Conservation (phyloP, 345 rosid genomes). For the Salix suchowensis region DNA sequence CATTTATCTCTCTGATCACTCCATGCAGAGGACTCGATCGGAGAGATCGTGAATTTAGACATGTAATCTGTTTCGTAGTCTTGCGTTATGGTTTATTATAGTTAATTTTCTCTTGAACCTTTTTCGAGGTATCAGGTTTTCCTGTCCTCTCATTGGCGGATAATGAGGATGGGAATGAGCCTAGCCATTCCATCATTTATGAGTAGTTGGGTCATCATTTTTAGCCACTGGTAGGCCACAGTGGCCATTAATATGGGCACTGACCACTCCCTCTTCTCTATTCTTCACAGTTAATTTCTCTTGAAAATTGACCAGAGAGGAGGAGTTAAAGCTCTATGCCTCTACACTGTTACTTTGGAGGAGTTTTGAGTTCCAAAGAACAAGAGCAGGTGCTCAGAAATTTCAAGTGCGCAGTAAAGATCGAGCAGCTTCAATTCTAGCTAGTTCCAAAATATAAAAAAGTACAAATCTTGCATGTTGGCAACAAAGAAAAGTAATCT, state of each 20-base stretch:
- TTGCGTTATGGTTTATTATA: not conserved
- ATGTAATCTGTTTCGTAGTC: not conserved
- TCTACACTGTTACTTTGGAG: not conserved
- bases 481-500: slow-evolving; percentile 17
- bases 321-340: not conserved
- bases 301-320: not conserved
- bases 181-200: not conserved
- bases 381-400: not conserved
- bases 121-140: not conserved
- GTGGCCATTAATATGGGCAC: slow-evolving; percentile 22
- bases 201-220: slow-evolving; percentile 45
- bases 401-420: not conserved
- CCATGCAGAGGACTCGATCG: slow-evolving; percentile 2
- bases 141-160: not conserved
- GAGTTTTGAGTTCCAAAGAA: not conserved
- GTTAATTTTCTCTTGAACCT: not conserved
- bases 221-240: slow-evolving; percentile 30
- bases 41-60: not conserved
- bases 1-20: slow-evolving; percentile 27
- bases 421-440: not conserved
- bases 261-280: not conserved
- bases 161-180: not conserved
- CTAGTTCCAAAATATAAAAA: not conserved
- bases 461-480: slow-evolving; percentile 16
- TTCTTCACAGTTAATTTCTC: not conserved